phyloP scores from a whole-genome alignment of 208 protist species.

The Crithidia acanthocephali region DNA sequence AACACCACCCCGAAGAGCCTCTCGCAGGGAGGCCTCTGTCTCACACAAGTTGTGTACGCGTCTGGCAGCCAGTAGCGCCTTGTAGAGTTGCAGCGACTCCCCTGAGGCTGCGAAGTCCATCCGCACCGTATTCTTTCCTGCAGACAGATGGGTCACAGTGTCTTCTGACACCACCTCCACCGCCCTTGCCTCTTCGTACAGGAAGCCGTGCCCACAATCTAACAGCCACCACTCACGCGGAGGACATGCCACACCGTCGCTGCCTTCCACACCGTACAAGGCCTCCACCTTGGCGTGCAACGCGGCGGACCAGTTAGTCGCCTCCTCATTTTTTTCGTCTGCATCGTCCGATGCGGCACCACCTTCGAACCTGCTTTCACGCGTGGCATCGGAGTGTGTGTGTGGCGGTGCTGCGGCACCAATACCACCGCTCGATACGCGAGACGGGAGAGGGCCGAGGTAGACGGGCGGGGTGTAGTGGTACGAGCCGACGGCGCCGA shows the following conservation, averaged over 20 bases:
- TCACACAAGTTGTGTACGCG: constrained; percentile 50
- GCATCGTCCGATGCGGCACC: no score
- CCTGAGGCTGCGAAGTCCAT: constrained; percentile 17
- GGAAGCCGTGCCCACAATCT: constrained; percentile 68
- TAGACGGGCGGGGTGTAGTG: constrained; percentile 85
- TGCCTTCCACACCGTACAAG: constrained; percentile 6
- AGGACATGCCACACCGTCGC: background rate
- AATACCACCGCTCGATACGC: background rate
- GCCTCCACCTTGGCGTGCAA: constrained; percentile 27
- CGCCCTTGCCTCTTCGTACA: constrained; percentile 65
- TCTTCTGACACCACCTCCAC: no score
- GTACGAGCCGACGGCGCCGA: constrained; percentile 81
- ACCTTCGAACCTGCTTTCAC: no score
- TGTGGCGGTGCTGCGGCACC: no score
- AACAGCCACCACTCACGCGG: constrained; percentile 63
- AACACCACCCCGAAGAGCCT: constrained; percentile 24
- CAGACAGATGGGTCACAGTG: no score
- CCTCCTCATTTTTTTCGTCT: background rate
- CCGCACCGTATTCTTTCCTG: background rate
- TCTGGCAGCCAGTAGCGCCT: constrained; percentile 9
- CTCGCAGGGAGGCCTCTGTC: constrained; percentile 41
- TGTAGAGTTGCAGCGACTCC: constrained; percentile 51
- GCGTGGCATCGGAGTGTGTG: no score
- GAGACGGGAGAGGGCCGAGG: constrained; percentile 34
- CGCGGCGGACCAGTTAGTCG: constrained; percentile 12